These are phyloP conservation scores for Candida fluviatilis DNA, from an alignment of 805 yeast species.

Conservation along the genomic window DNA sequence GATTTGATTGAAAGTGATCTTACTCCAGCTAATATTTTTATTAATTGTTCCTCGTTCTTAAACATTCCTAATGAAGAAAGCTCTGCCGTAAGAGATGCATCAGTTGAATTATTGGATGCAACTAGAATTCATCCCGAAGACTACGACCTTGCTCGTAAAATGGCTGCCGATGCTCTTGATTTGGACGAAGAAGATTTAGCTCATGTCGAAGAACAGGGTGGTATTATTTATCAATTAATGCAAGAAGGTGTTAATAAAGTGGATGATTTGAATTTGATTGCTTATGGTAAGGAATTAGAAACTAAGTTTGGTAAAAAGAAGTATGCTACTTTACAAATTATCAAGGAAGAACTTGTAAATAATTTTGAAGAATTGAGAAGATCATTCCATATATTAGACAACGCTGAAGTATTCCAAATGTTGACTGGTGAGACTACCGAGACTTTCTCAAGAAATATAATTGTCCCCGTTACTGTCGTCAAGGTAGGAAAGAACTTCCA, in stretches of 20 bases:
- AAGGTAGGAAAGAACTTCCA: conserved; percentile 65
- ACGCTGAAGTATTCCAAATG: conserved; percentile 76
- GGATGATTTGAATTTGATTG: conserved; percentile 83
- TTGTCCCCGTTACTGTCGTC: conserved; percentile 71
- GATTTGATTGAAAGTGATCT: conserved; percentile 81
- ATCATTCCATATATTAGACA: conserved; percentile 59
- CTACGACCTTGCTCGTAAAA: conserved; percentile 90
- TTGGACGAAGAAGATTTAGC: conserved; percentile 90
- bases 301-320: conserved; percentile 65
- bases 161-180: conserved; percentile 98
- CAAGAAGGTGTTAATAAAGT: conserved; percentile 70
- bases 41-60: conserved; percentile 89
- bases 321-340: conserved; percentile 76
- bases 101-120: conserved; percentile 81
- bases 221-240: conserved; percentile 69
- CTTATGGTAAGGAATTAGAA: conserved; percentile 88
- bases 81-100: conserved; percentile 51
- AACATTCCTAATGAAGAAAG: conserved; percentile 68
- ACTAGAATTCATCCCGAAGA: conserved; percentile 98
- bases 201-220: conserved; percentile 75
- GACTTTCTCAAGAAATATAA: conserved; percentile 60
- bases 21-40: conserved; percentile 74
- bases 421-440: conserved; percentile 82
- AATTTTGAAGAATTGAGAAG: conserved; percentile 85
- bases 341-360: conserved; percentile 79